Percentiles rank a stretch among this genome's conserved stretches.
phyloP scores from a whole-genome alignment of 2,329 filamentous ascomycete species.

The Clonostachys rhizophaga region DNA sequence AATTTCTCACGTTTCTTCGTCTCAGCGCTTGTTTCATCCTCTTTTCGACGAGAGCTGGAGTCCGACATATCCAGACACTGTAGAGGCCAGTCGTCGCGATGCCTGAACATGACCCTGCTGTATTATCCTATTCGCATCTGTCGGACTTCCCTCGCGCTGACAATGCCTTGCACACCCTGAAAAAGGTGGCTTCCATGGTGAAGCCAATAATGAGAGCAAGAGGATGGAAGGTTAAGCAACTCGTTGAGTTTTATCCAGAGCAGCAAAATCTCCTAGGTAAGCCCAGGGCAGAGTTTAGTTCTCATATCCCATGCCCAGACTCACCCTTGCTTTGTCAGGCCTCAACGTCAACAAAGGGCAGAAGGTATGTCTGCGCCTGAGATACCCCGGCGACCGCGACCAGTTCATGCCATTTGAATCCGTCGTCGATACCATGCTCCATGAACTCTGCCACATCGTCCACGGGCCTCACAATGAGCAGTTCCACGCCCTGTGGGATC shows the following conservation, averaged over 20 bases:
- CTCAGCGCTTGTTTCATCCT: no score
- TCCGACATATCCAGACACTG: not conserved
- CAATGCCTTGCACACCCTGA: conserved; percentile 58
- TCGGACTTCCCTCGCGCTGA: conserved; percentile 36
- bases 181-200: conserved; percentile 80
- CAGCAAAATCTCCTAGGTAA: conserved; percentile 68
- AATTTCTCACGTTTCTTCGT: no score
- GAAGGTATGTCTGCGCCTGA: conserved; percentile 77
- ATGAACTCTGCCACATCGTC: conserved; percentile 87
- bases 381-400: conserved; percentile 67
- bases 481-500: conserved; percentile 85
- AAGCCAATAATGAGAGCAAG: conserved; percentile 93
- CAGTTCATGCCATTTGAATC: conserved; percentile 79
- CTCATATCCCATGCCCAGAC: not conserved
- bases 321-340: not conserved
- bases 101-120: conserved; percentile 37
- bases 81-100: conserved; percentile 12
- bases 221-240: conserved; percentile 71
- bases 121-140: conserved; percentile 45
- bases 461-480: conserved; percentile 77
- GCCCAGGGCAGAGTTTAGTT: conserved; percentile 4
- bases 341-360: conserved; percentile 54
- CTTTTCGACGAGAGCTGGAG: no score
- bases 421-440: conserved; percentile 86
- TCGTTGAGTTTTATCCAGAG: conserved; percentile 82